Conservation (phyloP, 129 eudicot species). For the Oenanthe sinensis region DNA sequence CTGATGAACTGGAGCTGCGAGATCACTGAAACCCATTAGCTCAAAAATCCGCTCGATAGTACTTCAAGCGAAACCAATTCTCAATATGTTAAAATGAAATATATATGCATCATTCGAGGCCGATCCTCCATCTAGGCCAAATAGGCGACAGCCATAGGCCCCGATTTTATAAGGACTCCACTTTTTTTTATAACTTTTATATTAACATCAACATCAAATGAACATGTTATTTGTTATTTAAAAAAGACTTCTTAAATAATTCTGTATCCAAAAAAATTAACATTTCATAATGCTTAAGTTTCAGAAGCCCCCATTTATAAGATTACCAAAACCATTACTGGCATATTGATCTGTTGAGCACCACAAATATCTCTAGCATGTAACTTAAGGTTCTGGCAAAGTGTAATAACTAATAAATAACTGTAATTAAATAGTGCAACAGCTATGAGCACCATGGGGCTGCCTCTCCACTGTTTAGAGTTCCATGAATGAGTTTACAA, state of each 20-base stretch:
- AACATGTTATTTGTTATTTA: background rate
- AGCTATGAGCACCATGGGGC: background rate
- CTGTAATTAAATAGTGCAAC: background rate
- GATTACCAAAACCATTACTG: background rate
- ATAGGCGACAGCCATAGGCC: background rate
- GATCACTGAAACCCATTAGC: background rate
- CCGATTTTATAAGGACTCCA: background rate
- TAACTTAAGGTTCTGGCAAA: background rate
- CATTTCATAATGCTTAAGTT: background rate
- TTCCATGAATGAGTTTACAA: background rate
- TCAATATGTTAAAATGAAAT: background rate
- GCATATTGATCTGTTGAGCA: background rate
- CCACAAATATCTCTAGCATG: background rate
- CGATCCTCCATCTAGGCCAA: background rate
- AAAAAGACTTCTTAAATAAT: background rate
- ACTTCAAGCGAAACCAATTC: background rate
- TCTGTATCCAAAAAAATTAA: background rate
- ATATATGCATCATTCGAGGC: background rate
- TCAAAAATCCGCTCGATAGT: background rate
- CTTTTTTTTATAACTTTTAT: background rate
- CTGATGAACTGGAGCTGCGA: slow-evolving; percentile 96
- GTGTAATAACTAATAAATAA: too few relatives aligned
- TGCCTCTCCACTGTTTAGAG: background rate
- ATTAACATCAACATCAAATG: background rate
- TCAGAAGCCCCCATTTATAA: background rate